Conservation (phyloP, 306 rosid species). For the barrel medic (Medicago truncatula) region MtrunA17r5.0-ANR NC_053049.1:6808001-6808500, state of each 20-base stretch:
- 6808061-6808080: conserved; percentile 71
- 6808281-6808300: conserved; percentile 56
- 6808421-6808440: conserved; percentile 82
- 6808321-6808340: conserved; percentile 91
- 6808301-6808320: conserved; percentile 77
- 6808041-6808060: conserved; percentile 50
- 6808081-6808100: conserved; percentile 77
- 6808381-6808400: conserved; percentile 86
- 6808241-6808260: conserved; percentile 54
- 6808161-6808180: conserved; percentile 95
- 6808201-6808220: conserved; percentile 79
- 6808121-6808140: conserved; percentile 57
- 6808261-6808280: conserved; percentile 37
- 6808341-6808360: conserved; percentile 90
- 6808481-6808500: conserved; percentile 94
- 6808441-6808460: conserved; percentile 69
- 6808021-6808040: conserved; percentile 45
- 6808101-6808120: conserved; percentile 72
- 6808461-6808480: conserved; percentile 83
- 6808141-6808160: conserved; percentile 85
- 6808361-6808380: conserved; percentile 89
- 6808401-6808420: conserved; percentile 83
- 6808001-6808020: conserved; percentile 68
- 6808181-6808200: conserved; percentile 84
- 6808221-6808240: conserved; percentile 59